These are phyloP conservation scores for Aspergillus sp. DNA, from an alignment of 2,329 filamentous ascomycete species.

Conservation along the genomic window DNA sequence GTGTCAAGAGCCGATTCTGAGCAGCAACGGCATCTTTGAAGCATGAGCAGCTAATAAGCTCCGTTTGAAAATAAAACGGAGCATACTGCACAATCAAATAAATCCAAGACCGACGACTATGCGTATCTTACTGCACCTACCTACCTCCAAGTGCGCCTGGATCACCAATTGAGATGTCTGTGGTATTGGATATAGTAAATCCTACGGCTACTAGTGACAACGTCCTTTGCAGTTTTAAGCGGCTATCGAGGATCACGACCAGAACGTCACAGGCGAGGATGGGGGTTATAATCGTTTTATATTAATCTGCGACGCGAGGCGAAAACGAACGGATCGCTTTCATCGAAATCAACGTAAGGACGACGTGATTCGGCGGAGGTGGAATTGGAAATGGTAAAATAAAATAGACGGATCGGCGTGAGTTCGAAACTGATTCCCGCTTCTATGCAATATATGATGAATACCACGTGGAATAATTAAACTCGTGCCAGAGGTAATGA, in stretches of 20 bases:
- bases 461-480: slow-evolving; percentile 22
- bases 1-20: too few relatives aligned
- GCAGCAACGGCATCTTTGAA: too few relatives aligned
- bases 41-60: background rate
- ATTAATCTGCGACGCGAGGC: slow-evolving; percentile 26
- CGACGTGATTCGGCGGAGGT: slow-evolving; percentile 21
- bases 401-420: slow-evolving; percentile 25
- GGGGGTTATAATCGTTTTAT: slow-evolving; percentile 20
- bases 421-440: slow-evolving; percentile 27
- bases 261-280: slow-evolving; percentile 17
- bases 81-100: background rate
- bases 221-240: background rate
- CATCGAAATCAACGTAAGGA: slow-evolving; percentile 24
- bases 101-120: background rate
- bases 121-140: background rate
- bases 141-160: background rate
- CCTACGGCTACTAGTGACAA: slow-evolving; percentile 11
- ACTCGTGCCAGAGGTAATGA: slow-evolving; percentile 5
- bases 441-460: slow-evolving; percentile 31
- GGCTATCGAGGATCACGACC: slow-evolving; percentile 9
- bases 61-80: too few relatives aligned
- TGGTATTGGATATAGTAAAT: background rate
- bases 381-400: slow-evolving; percentile 13
- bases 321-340: slow-evolving; percentile 24
- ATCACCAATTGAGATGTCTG: background rate